Evolutionary conservation across 345 rosid species (phyloP), one percentile per base, ranked within the genome.

Genomic region (Arabidopsis arenosa): DNA sequence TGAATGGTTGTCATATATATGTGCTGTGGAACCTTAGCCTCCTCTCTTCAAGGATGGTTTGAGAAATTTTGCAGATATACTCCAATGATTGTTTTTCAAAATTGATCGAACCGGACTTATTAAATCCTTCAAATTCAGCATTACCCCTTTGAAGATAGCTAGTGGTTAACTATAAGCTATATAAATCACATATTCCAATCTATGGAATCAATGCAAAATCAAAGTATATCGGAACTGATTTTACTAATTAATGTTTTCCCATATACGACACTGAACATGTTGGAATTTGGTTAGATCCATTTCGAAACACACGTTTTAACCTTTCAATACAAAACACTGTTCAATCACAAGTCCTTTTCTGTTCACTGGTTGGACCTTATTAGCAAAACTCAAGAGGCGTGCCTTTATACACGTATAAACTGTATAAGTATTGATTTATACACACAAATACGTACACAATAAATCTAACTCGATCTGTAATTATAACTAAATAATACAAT

Each of bases 381-480:
- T 23, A 41, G 67, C 36, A 62, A 62, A 41, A 2, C 18, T 21
- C 35, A 41, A 12, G 51, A 63, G 67, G 67, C 21, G 51, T n/a
- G 4, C 13, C 1, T 7, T n/a, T 18, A 10, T 43, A 43, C 67
- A 63, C 21, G 52, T 41, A 28, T 3, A 28, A 28, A 28, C 32
- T 28, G 32, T 28, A 62, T 23, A 41, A n/a, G 6, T 43, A 10
- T 60, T 36, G 44, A 35, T 9, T 33, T 36, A 5, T 35, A 15
- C n/a, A 58, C 40, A 39, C 14, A 35, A n/a, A n/a, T 4, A 40
- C 11, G 14, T 6, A 40, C 66, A 61, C 21, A 13, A 30, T 63
- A 0, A 63, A 7, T 21, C 33, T 13, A 3, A 21, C 1, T 39
- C 32, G 4, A 28, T 28, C 26, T 40, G 66, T 26, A 40, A 12